Conservation (phyloP, 768 basidiomycete species). For the Phylloporus sp. region DNA sequence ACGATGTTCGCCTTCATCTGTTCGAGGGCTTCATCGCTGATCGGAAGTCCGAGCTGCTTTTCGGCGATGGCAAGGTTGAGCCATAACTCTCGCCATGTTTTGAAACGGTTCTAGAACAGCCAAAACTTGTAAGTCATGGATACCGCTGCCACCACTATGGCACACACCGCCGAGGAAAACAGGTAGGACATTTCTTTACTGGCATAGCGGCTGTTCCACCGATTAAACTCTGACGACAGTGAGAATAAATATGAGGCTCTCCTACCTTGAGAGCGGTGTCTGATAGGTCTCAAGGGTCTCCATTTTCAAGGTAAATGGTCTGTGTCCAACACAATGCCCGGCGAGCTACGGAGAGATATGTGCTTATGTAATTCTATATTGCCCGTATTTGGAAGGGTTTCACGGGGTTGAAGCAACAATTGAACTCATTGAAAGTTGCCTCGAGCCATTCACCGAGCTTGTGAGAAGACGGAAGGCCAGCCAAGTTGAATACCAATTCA, state of each 20-base stretch:
- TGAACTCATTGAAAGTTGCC: background rate
- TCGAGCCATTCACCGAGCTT: background rate
- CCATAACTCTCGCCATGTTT: constrained; percentile 95
- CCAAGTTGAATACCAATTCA: background rate
- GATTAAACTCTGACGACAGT: background rate
- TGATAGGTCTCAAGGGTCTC: constrained; percentile 71
- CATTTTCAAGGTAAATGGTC: constrained; percentile 35
- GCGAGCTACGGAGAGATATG: background rate
- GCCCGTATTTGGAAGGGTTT: background rate
- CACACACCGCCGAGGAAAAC: constrained; percentile 86
- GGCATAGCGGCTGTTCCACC: constrained; percentile 80
- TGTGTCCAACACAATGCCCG: background rate
- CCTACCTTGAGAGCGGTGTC: constrained; percentile 75
- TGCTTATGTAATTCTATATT: background rate
- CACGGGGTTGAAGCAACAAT: background rate
- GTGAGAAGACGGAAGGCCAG: background rate
- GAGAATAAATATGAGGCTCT: background rate
- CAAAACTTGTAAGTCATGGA: background rate
- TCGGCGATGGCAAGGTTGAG: constrained; percentile 94
- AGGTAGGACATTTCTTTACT: constrained; percentile 98
- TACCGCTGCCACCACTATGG: background rate
- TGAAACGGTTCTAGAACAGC: constrained; percentile 75
- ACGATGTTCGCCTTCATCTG: constrained; percentile 96
- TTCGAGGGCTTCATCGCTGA: constrained; percentile 85
- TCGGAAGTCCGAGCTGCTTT: constrained; percentile 89